A percentile compares a stretch with the other conserved stretches of the same genome.
These are phyloP conservation scores for Kwoniella europaea DNA, from an alignment of 768 basidiomycete species.

Conservation along the genomic window DNA sequence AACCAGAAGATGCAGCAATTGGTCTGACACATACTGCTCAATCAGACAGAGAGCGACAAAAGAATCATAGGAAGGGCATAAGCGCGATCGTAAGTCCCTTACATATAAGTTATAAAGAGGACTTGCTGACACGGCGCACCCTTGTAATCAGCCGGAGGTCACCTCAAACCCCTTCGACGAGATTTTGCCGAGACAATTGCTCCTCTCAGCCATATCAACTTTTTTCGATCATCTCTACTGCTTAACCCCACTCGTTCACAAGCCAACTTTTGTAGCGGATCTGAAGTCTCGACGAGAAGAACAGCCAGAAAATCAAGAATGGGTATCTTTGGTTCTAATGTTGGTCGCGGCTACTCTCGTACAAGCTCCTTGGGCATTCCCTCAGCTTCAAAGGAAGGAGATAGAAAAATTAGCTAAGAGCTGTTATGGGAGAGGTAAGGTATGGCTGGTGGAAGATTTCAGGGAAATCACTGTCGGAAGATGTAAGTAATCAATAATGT, in stretches of 20 bases:
- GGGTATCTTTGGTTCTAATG: constrained; percentile 87
- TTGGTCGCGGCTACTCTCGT: constrained; percentile 87
- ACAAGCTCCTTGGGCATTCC: constrained; percentile 83
- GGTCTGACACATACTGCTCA: background rate
- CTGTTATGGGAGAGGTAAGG: constrained; percentile 65
- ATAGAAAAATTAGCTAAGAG: constrained; percentile 80
- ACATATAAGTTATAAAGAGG: background rate
- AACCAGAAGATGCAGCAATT: background rate
- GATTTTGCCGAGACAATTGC: constrained; percentile 80
- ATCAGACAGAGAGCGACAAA: background rate
- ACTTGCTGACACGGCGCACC: background rate
- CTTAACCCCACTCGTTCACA: constrained; percentile 85
- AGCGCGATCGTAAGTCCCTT: background rate
- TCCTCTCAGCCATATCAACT: constrained; percentile 77
- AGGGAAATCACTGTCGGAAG: constrained; percentile 29
- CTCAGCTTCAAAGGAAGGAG: constrained; percentile 74
- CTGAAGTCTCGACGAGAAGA: constrained; percentile 78
- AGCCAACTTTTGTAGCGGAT: constrained; percentile 87
- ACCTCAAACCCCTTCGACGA: constrained; percentile 67
- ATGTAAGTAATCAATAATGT: constrained; percentile 18
- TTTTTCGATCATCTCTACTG: constrained; percentile 95
- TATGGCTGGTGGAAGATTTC: constrained; percentile 30
- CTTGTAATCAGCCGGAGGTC: background rate
- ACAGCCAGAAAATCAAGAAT: constrained; percentile 72
- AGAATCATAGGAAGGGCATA: background rate